Conservation (phyloP, 2,329 filamentous ascomycete species). For the Balansia obtecta region DNA sequence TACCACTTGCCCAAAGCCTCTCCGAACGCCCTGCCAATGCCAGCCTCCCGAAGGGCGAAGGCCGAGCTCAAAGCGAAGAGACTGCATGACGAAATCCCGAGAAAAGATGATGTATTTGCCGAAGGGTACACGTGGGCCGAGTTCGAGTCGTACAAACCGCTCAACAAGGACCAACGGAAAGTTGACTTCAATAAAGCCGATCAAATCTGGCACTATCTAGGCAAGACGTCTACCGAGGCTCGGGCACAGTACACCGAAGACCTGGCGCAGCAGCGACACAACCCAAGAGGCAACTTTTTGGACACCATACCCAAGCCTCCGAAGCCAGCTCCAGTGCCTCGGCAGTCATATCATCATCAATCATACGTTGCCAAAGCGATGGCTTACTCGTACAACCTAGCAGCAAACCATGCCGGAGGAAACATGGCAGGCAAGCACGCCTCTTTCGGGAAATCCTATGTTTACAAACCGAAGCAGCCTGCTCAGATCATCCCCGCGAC, state of each 20-base stretch:
- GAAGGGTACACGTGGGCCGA: slow-evolving; percentile 65
- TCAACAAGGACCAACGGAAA: slow-evolving; percentile 50
- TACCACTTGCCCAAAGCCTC: slow-evolving; percentile 65
- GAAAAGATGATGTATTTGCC: slow-evolving; percentile 54
- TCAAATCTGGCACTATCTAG: slow-evolving; percentile 81
- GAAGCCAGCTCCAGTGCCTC: slow-evolving; percentile 21
- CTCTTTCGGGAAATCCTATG: slow-evolving; percentile 35
- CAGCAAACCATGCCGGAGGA: slow-evolving; percentile 1
- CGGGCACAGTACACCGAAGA: slow-evolving; percentile 86
- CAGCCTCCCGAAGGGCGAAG: slow-evolving; percentile 47
- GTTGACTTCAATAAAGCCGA: slow-evolving; percentile 61
- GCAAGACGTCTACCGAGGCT: slow-evolving; percentile 75
- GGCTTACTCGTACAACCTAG: slow-evolving; percentile 6
- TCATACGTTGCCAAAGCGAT: slow-evolving; percentile 9
- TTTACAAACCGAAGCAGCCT: slow-evolving; percentile 37
- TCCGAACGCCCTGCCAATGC: slow-evolving; percentile 58
- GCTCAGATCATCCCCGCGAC: neutral
- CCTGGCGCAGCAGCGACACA: slow-evolving; percentile 44
- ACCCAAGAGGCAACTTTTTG: slow-evolving; percentile 58
- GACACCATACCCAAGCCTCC: slow-evolving; percentile 50
- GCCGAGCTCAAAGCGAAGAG: slow-evolving; percentile 57
- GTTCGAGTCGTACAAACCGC: slow-evolving; percentile 52
- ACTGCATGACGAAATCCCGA: slow-evolving; percentile 46
- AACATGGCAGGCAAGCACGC: neutral
- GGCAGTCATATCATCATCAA: slow-evolving; percentile 10